phyloP scores from a whole-genome alignment of 441 rosid species.

The Populus hybrid region DNA sequence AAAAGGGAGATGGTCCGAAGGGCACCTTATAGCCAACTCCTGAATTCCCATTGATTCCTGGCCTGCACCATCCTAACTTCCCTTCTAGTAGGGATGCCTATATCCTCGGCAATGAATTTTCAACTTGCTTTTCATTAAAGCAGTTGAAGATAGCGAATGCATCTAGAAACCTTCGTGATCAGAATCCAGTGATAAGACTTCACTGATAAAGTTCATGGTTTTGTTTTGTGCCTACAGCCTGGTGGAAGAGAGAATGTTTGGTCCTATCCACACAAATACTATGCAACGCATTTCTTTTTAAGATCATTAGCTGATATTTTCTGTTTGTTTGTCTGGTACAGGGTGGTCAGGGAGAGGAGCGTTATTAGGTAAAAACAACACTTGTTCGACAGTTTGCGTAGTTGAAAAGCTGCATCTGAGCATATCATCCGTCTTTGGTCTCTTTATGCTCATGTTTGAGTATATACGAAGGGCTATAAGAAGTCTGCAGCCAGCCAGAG shows the following conservation, averaged over 20 bases:
- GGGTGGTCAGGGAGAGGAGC: conserved; percentile 37
- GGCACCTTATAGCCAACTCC: background rate
- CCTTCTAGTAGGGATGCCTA: background rate
- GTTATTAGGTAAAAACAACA: conserved; percentile 24
- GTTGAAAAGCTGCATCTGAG: conserved; percentile 39
- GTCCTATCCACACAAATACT: background rate
- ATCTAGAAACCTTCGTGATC: background rate
- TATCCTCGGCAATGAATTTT: background rate
- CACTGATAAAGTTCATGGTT: background rate
- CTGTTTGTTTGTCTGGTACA: conserved; percentile 16
- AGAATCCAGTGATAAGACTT: background rate
- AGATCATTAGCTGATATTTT: conserved; percentile 7
- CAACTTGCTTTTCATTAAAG: background rate
- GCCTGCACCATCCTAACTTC: background rate
- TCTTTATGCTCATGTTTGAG: conserved; percentile 51
- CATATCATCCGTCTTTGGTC: conserved; percentile 51
- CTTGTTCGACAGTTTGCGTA: conserved; percentile 12
- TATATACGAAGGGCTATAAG: conserved; percentile 44
- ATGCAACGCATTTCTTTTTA: background rate
- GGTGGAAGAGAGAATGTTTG: background rate
- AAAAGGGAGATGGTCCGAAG: background rate
- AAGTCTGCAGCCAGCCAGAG: conserved; percentile 51
- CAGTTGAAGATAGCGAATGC: background rate
- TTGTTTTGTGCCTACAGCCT: background rate
- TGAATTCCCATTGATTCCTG: background rate